phyloP scores from a whole-genome alignment of 306 rosid species.

The Inga leiocalycina region DNA sequence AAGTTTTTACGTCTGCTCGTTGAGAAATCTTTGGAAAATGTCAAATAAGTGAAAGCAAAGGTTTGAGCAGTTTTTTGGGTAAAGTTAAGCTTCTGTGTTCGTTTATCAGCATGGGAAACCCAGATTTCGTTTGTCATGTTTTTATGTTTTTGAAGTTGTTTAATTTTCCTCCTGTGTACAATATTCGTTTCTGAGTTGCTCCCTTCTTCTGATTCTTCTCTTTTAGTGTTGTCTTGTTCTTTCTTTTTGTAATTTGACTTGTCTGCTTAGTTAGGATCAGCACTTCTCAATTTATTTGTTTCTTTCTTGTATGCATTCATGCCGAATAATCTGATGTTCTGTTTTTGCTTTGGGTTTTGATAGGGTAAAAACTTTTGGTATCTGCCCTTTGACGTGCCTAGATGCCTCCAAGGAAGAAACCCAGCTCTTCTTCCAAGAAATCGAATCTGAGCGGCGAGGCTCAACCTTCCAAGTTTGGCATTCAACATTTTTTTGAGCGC shows the following conservation, averaged over 20 bases:
- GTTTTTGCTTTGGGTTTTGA: neutral
- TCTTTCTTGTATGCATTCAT: neutral
- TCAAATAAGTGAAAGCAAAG: conserved; percentile 28
- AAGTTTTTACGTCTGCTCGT: conserved; percentile 17
- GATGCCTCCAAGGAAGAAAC: conserved; percentile 81
- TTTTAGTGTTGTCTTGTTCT: neutral
- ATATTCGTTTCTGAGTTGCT: neutral
- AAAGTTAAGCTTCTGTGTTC: conserved; percentile 16
- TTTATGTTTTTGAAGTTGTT: neutral
- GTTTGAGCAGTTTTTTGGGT: conserved; percentile 38
- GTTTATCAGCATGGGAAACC: conserved; percentile 28
- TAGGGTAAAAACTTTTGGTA: neutral
- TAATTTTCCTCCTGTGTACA: neutral
- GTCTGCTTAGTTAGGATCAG: neutral
- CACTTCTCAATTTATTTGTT: neutral
- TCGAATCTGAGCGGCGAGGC: conserved; percentile 42
- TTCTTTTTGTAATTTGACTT: neutral
- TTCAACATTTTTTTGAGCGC: conserved; percentile 88
- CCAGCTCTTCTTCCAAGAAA: conserved; percentile 47
- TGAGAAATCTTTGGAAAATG: conserved; percentile 26
- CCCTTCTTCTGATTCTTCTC: neutral
- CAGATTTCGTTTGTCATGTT: neutral
- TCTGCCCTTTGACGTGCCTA: neutral
- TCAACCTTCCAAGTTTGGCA: conserved; percentile 79
- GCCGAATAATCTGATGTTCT: neutral